Conservation (phyloP, 306 rosid species). For the Mucuna pruriens region DNA sequence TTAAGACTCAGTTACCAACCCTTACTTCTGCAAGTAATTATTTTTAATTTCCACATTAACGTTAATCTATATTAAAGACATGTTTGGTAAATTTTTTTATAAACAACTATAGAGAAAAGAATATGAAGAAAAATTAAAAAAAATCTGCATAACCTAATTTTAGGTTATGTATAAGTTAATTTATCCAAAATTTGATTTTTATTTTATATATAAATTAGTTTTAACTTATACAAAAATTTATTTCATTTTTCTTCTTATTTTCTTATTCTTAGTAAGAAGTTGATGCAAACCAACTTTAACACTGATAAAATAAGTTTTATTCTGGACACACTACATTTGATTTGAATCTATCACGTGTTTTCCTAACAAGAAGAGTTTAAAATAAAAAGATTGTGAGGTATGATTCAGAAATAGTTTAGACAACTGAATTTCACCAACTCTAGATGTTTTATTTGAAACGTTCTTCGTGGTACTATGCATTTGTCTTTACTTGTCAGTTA, state of each 20-base stretch:
- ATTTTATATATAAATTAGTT: too few species aligned
- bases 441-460: slow-evolving; percentile 22
- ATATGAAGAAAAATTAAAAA: too few species aligned
- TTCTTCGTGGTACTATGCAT: slow-evolving; percentile 12
- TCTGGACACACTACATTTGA: background rate
- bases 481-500: slow-evolving; percentile 34
- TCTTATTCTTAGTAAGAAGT: too few species aligned
- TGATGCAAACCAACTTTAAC: too few species aligned
- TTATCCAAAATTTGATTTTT: too few species aligned
- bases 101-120: too few species aligned
- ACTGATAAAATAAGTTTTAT: background rate
- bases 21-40: background rate
- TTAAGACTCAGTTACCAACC: background rate
- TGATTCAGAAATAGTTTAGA: slow-evolving; percentile 1
- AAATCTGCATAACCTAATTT: too few species aligned
- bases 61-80: too few species aligned
- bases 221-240: too few species aligned
- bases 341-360: slow-evolving; percentile 16
- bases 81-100: too few species aligned
- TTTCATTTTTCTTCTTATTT: too few species aligned
- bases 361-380: background rate
- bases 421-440: slow-evolving; percentile 11
- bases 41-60: background rate
- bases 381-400: background rate
- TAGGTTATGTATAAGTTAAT: too few species aligned